Evolutionary conservation across 768 basidiomycete species (phyloP), one percentile per base, ranked within the genome.

Genomic region (Podaxis mareebaensis): DNA sequence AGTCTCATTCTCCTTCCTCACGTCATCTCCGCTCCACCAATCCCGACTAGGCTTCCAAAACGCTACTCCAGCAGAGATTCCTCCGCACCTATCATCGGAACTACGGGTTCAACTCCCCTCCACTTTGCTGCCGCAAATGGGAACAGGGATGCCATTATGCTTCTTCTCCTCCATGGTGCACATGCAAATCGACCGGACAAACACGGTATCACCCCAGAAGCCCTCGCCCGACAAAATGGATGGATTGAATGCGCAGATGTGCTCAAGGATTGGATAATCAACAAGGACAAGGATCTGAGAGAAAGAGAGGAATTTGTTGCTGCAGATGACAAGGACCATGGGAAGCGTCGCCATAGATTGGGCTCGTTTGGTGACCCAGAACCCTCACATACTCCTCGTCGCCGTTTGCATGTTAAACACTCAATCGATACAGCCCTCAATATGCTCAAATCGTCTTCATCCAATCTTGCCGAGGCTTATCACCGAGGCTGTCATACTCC

Each of bases 121-220:
- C 97, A 99, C 73, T 99, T 98, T 72, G 96, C 97, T 13, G 91
- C 95, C 38, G 95, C 96, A 30, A 95, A 97, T 69, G 96, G 96
- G 3, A 93, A 99, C 76, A 85, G 85, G 33, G 75, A 81, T 26
- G 87, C 95, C 68, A 86, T 95, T 51, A 83, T 81, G 64, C 85
- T 91, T 39, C 87, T 99, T 48, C 87, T 99, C 42, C 84, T 89
- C 17, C 88, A 87, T 66, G 95, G 95, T 53, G 97, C 96, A 7
- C 83, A 86, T 63, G 86, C 95, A 22, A 82, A 90, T 73, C 85
- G 88, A 49, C 73, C 89, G 4, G 96, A 99, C 78, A 99, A 99
- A 73, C 90, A 95, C 76, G 95, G 94, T 4, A 79, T 93, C 65
- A 96, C 92, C 1, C 91, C 96, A 22, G 92, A 93, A 71, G 83